Conservation (phyloP, 2,329 filamentous ascomycete genomes). For the Ceratocystis smalleyi region DNA sequence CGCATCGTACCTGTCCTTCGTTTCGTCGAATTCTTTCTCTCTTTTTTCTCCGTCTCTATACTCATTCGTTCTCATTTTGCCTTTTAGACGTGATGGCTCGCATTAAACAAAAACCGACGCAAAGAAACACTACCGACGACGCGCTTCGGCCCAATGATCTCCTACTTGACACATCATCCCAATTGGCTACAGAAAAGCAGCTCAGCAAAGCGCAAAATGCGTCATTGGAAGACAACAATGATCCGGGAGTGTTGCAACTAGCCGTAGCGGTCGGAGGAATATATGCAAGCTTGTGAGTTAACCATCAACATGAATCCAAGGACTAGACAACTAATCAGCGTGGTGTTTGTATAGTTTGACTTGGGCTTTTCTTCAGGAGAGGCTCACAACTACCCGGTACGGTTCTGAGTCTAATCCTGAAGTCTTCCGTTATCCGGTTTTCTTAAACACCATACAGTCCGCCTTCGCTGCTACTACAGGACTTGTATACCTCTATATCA, state of each 20-base stretch:
- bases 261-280: constrained; percentile 84
- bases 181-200: neutral
- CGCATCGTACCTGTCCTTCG: constrained; percentile 17
- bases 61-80: neutral
- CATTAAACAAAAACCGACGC: constrained; percentile 51
- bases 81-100: constrained; percentile 43
- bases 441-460: constrained; percentile 93
- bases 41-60: constrained; percentile 2
- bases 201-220: constrained; percentile 19
- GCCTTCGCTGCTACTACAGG: constrained; percentile 72
- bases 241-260: constrained; percentile 57
- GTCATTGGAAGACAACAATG: constrained; percentile 22
- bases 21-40: constrained; percentile 12
- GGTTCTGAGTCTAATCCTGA: constrained; percentile 47
- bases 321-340: neutral
- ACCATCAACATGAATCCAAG: neutral
- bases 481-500: constrained; percentile 59
- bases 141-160: constrained; percentile 35
- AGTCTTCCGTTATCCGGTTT: constrained; percentile 83
- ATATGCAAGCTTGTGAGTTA: constrained; percentile 79
- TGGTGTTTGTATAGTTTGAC: constrained; percentile 50
- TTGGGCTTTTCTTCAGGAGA: constrained; percentile 93
- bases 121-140: constrained; percentile 46
- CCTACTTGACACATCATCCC: constrained; percentile 10
- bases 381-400: constrained; percentile 86